Evolutionary conservation across 2,329 filamentous ascomycete genomes (phyloP), one percentile per base, ranked within the genome.

Genomic region (Teratosphaeria viscida): DNA sequence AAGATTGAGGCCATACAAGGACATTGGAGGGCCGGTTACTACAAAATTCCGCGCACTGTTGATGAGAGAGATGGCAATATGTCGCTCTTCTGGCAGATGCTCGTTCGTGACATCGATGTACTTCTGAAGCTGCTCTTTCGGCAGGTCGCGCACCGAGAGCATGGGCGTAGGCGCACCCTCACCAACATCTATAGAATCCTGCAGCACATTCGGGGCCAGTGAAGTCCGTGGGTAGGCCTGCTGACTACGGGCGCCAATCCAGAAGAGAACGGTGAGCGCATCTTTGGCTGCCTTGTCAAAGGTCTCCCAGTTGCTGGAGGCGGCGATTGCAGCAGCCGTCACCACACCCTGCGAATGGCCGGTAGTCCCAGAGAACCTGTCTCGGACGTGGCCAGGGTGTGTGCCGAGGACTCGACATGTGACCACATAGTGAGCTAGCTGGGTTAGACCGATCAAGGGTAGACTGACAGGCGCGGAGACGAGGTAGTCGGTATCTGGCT

Each of bases 1-100:
- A 55, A 95, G 80, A 74, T 99, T 99, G 49, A 99, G 82, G 82
- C 94, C 95, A 71, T 96, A 96, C 11, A 99, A 81, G 1, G 95
- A 97, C 65, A 95, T 91, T 2, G 95, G 94, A 59, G 94, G 94
- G 57, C 94, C 94, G 52, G 94, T 96, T 14, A 99, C 91, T 55
- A 99, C 95, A 71, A 97, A 87, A 75, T 97, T 99, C 61, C 94
- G 87, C 14, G 92, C 91, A 76, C 92, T 97, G 81, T 99, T 99
- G 73, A 96, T 85, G 59, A 99, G 83, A 0, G 95, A 97, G 68
- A 99, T 92, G 72, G 86, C 87, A 72, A 99, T 96, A 73, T 97
- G 94, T 60, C 92, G 86, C 69, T 96, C 92, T 64, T 88, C 79
- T 0, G 94, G 94, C 60, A 99, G 83, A 78, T 99, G 95, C 73